These are phyloP conservation scores for Ormosia emarginata DNA, from an alignment of 306 rosid species.

Conservation along the genomic window DNA sequence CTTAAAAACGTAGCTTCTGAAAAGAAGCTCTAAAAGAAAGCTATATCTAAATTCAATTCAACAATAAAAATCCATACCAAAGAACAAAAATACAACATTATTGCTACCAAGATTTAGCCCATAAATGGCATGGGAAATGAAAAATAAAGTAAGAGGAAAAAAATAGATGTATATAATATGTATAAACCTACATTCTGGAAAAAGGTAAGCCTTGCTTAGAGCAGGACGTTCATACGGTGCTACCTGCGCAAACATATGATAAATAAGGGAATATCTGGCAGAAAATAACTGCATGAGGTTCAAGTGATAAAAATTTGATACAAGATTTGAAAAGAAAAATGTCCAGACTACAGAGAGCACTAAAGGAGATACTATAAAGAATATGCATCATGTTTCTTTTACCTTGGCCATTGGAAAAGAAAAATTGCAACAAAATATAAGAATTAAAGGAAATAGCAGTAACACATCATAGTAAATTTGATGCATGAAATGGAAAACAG, in stretches of 20 bases:
- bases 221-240: slow-evolving; percentile 99
- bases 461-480: not conserved
- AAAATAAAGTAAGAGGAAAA: not conserved
- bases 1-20: not conserved
- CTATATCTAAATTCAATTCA: not conserved
- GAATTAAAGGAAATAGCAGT: not conserved
- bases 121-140: not conserved
- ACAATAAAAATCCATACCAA: not conserved
- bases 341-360: not conserved
- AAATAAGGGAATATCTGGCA: slow-evolving; percentile 3
- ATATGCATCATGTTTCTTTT: not conserved
- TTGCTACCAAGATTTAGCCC: not conserved
- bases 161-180: not conserved
- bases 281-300: not conserved
- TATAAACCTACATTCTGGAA: slow-evolving; percentile 81
- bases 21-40: too few species aligned
- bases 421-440: not conserved
- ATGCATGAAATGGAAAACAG: not conserved
- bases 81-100: not conserved
- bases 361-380: not conserved
- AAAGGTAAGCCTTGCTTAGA: slow-evolving; percentile 92
- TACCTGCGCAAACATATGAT: slow-evolving; percentile 45
- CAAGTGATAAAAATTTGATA: not conserved
- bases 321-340: not conserved
- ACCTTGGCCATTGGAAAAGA: not conserved